Evolutionary conservation across 2,329 filamentous ascomycete species (phyloP), one percentile per base, ranked within the genome.

Genomic region (Colletotrichum filicis): DNA sequence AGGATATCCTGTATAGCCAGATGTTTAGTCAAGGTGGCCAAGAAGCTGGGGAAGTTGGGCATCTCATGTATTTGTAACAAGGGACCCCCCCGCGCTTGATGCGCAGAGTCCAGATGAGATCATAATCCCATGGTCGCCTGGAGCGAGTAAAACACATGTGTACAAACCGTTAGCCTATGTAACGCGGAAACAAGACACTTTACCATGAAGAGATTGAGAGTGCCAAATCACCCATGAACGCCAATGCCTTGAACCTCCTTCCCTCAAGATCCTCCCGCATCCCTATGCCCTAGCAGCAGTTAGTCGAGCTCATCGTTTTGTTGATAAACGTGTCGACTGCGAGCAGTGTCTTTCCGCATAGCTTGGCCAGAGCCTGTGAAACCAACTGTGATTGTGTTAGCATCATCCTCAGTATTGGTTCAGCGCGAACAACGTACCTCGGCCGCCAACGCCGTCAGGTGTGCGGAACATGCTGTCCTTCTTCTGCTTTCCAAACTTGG

Each of bases 381-480:
- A 42, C 97, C 97, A 79, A 99, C 97, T 98, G 76, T 7, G 60
- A 24, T 5, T 4, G 35, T 37, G 64, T 75, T 11, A 73, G 71
- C 66, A 62, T 32, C 46, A 66, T 37, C 52, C 63, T 30, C 49
- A 57, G 28, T 24, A 32, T 28, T n/a, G 56, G 49, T 30, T 66
- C 26, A 6, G 42, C 19, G 19, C n/a, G 56, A 24, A 9, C 6
- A 14, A 58, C 88, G 77, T 85, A 97, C 95, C 95, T 93, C 95
- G 91, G 71, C 94, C 95, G 79, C 94, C 90, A 28, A 97, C 89
- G 74, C 94, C 92, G 37, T 97, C 95, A 0, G 95, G 95, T 3
- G 95, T 98, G 59, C 95, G 92, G 82, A 98, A 98, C 95, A 98
- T 98, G 87, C 95, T 97, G 61, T 98, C 94, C 84, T 98, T 98